Evolutionary conservation across 2,329 filamentous ascomycete genomes (phyloP), one percentile per base, ranked within the genome.

Genomic region (Colletotrichum lupini): DNA sequence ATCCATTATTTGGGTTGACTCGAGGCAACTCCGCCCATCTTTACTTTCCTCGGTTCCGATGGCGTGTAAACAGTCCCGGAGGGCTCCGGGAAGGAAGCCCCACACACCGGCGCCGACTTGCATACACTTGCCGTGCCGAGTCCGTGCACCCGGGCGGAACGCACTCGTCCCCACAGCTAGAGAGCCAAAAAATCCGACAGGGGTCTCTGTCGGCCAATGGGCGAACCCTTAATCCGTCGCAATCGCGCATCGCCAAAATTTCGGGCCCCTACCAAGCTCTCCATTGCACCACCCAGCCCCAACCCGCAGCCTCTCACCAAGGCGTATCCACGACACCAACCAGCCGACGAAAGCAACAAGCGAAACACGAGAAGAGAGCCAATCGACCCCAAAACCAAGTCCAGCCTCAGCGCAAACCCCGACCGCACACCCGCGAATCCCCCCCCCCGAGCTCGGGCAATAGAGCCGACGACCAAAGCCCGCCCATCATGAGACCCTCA

Each of bases 401-500:
- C 5, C 42, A 14, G 30, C 56, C 26, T 8, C n/a, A 37, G n/a
- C 32, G 2, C 6, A 53, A 12, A 32, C 30, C 24, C 19, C 30
- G 52, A 9, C 32, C 32, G 16, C 37, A 32, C 32, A 28, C 32
- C 19, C 30, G 8, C 35, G 19, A n/a, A n/a, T 2, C 16, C 42
- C 42, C 16, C 5, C n/a, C 42, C 42, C 19, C 26, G 46, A 46
- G 22, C 26, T 22, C 46, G 37, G 37, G 37, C 8, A 8, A 42
- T 1, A 28, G 30, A 28, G 42, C 60, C 59, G 59, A 52, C 8
- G 35, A 24, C 49, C 49, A 52, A 63, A 3, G 5, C 1, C 46
- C 35, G 59, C 58, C 74, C 77, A 85, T 81, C 75, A 94, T 94
- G 91, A 89, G 90, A 82, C 90, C 93, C 68, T 94, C 93, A 19